Base-by-base conservation (phyloP, 176 grass and related monocot genomes). In the Musa troglodytarum region DNA sequence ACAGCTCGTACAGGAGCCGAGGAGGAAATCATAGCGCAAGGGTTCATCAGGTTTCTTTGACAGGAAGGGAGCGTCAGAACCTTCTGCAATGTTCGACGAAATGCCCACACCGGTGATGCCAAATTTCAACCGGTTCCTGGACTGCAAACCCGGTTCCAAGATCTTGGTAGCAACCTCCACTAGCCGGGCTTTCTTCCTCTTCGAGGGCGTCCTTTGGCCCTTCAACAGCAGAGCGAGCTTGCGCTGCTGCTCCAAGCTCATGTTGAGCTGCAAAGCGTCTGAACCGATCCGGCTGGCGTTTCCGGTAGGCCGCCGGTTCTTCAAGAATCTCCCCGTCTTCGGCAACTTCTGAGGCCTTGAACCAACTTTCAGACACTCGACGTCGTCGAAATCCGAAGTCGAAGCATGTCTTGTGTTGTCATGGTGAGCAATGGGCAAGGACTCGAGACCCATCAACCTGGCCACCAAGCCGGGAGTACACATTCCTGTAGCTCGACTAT, bases 371-470 rank as follows among this genome's bases (percentile, higher is more conserved):
- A 69, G 17, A 19, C 11, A 21, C 57, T 63, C 49, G 34, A 54
- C 28, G 2, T 19, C 59, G 55, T 57, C 49, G 8, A 74, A 13
- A 14, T 17, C 24, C 49, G 82, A 84, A 53, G 53, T 22, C 14
- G 9, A 26, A 64, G 49, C 23, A 11, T 23, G 8, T 4, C 24
- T 26, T 72, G 57, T 54, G 16, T 43, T 54, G 49, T 72, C 65
- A 57, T 8, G 73, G 52, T 50, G 53, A 50, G 74, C 57, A 77
- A 25, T 28, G 13, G 86, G 85, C 85, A 89, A 85, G 12, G 85
- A 86, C 65, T 79, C 91, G 25, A 96, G 87, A 24, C 93, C 93
- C 93, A 96, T 96, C 21, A 96, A 26, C 81, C 71, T 82, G 55
- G 89, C 93, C 52, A 96, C 89, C 49, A 92, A 76, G 21, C 89